phyloP scores from a whole-genome alignment of 164 flowering plant genomes.

The Vitis rupestris region DNA sequence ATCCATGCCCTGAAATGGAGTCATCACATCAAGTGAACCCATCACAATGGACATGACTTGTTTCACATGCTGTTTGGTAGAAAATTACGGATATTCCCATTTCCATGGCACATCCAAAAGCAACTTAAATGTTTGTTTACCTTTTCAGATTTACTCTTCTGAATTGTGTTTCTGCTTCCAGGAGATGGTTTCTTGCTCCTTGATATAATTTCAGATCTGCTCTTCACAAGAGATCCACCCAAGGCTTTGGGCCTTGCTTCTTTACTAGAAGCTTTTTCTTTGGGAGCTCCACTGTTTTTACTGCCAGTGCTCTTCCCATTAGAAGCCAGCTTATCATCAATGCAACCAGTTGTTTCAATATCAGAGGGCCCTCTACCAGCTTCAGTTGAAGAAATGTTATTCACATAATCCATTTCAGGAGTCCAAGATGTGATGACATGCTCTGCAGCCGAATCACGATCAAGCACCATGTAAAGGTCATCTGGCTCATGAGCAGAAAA shows the following conservation, averaged over 20 bases:
- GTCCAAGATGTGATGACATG: conserved; percentile 53
- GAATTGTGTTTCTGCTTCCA: conserved; percentile 37
- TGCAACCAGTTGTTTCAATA: conserved; percentile 27
- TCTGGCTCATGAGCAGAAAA: conserved; percentile 55
- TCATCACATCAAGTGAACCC: background rate
- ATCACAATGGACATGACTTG: background rate
- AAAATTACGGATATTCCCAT: too few species aligned
- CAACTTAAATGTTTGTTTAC: conserved; percentile 27
- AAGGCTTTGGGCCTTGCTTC: conserved; percentile 43
- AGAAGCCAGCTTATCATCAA: conserved; percentile 24
- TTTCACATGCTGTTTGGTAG: too few species aligned
- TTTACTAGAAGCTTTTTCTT: conserved; percentile 34
- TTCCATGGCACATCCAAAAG: too few species aligned
- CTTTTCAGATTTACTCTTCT: conserved; percentile 61
- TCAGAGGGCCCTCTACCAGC: conserved; percentile 26
- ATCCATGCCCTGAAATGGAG: background rate
- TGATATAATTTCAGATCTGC: conserved; percentile 42
- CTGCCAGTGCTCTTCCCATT: conserved; percentile 15
- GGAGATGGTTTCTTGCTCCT: conserved; percentile 43
- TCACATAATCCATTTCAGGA: conserved; percentile 64
- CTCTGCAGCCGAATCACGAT: conserved; percentile 46
- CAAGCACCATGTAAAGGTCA: conserved; percentile 81
- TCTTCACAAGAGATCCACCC: conserved; percentile 44
- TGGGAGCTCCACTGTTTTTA: conserved; percentile 25
- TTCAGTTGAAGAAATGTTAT: conserved; percentile 26